Percentiles rank a stretch among this genome's conserved stretches.
These are phyloP conservation scores for Xylariaceae sp. DNA, from an alignment of 2,329 filamentous ascomycete genomes.

Conservation along the genomic window DNA sequence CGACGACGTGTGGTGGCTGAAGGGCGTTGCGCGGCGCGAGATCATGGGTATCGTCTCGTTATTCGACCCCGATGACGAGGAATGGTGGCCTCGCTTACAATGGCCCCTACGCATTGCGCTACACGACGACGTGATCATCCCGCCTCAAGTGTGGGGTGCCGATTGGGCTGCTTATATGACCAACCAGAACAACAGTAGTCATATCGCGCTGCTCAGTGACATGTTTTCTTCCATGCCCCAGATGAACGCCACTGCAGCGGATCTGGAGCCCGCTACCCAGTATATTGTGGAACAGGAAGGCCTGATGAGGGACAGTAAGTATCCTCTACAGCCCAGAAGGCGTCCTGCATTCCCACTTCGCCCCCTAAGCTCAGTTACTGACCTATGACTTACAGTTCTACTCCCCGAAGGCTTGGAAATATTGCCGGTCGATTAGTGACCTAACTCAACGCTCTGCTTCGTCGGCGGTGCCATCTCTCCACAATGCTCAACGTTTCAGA, in stretches of 20 bases:
- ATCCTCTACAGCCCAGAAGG: too few relatives aligned
- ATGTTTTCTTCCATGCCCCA: slow-evolving; percentile 30
- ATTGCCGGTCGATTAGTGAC: slow-evolving; percentile 17
- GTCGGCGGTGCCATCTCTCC: neutral
- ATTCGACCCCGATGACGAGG: slow-evolving; percentile 50
- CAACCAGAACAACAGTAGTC: slow-evolving; percentile 32
- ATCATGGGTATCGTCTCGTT: slow-evolving; percentile 58
- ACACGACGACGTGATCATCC: slow-evolving; percentile 49
- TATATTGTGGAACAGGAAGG: slow-evolving; percentile 16
- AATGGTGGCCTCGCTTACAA: slow-evolving; percentile 57
- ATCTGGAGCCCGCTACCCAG: slow-evolving; percentile 18
- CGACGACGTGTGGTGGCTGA: slow-evolving; percentile 63
- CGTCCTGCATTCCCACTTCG: neutral
- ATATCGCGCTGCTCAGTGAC: slow-evolving; percentile 42
- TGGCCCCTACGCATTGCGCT: slow-evolving; percentile 56
- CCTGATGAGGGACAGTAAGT: slow-evolving; percentile 15
- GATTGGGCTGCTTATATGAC: slow-evolving; percentile 44
- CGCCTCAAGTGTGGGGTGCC: slow-evolving; percentile 52
- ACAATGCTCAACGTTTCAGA: too few relatives aligned
- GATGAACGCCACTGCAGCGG: slow-evolving; percentile 12
- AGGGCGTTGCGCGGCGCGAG: slow-evolving; percentile 60
- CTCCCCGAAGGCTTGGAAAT: slow-evolving; percentile 18
- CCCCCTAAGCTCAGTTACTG: neutral
- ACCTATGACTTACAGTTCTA: slow-evolving; percentile 2
- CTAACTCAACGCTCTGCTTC: neutral